Conservation (phyloP, 1,139 yeast genomes). For the Kodamaea arcana region DNA sequence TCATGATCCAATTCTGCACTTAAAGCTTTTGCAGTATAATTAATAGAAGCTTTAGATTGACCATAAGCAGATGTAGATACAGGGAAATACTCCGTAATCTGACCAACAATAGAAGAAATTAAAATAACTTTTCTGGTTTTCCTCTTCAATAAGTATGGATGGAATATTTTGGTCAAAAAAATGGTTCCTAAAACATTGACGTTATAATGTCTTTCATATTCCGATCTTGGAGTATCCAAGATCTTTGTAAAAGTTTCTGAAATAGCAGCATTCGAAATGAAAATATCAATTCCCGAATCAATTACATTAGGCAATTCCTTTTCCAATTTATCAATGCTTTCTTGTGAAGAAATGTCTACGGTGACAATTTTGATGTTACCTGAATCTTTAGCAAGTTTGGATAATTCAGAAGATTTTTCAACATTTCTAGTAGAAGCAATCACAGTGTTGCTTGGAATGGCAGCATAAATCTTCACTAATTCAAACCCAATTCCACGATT, state of each 20-base stretch:
- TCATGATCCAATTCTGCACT: slow-evolving; percentile 17
- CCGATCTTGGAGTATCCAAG: slow-evolving; percentile 8
- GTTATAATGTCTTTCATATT: slow-evolving; percentile 18
- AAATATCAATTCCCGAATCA: slow-evolving; percentile 13
- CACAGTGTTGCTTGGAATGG: slow-evolving; percentile 5
- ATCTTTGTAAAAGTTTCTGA: slow-evolving; percentile 2
- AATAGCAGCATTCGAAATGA: slow-evolving; percentile 18
- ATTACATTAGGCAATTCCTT: slow-evolving; percentile 3
- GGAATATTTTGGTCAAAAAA: slow-evolving; percentile 21
- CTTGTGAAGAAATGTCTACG: slow-evolving; percentile 3
- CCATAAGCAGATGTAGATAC: slow-evolving; percentile 22
- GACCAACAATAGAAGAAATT: slow-evolving; percentile 22
- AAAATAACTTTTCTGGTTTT: slow-evolving; percentile 20
- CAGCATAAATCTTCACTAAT: slow-evolving; percentile 9
- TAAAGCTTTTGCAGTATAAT: slow-evolving; percentile 18
- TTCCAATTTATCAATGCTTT: slow-evolving; percentile 2
- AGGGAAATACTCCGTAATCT: slow-evolving; percentile 10
- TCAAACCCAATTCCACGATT: slow-evolving; percentile 21
- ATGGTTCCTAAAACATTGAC: slow-evolving; percentile 30
- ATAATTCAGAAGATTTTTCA: slow-evolving; percentile 1
- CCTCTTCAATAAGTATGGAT: slow-evolving; percentile 20
- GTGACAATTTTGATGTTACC: slow-evolving; percentile 3
- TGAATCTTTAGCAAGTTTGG: neutral
- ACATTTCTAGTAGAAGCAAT: slow-evolving; percentile 12
- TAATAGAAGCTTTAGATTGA: slow-evolving; percentile 31